Evolutionary conservation across 352 stramenopile genomes (phyloP), one percentile per base, ranked within the genome.

Genomic region (Globisporangium irregulare): DNA sequence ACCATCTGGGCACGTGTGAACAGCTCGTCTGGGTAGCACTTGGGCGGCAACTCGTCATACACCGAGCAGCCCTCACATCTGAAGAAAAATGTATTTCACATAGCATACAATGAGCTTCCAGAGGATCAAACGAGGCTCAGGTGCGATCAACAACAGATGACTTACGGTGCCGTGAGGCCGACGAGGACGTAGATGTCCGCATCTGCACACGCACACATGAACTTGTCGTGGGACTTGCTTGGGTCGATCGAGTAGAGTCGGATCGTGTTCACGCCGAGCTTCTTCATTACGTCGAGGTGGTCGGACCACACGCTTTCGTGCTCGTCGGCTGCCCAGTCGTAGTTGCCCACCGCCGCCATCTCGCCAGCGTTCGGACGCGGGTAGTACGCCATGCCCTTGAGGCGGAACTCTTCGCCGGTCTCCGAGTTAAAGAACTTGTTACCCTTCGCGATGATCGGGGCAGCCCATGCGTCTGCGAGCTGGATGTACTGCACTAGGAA

Each of bases 151-250:
- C 38, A 46, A 46, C 1, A 6, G 12, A 20, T 6, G 22, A 59
- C 69, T 36, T 80, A 91, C 41, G 82, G 72, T 10, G 86, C 86
- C 0, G 75, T 69, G 68, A 94, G 80, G 43, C 82, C 86, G 2
- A 94, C 63, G 15, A 88, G 76, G 25, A 90, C 78, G 73, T 94
- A 94, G 67, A 94, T 94, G 5, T 82, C 84, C 1, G 76, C 74
- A n/a, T 91, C 63, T 2, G 80, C 78, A 29, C 70, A 84, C 34
- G 80, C 82, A 54, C 84, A 92, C 84, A 92, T 92, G 73, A 92
- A 92, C 59, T 91, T 86, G 79, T 91, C 84, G 67, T 92, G 84
- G 8, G 73, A 67, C 60, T 76, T 77, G 66, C 72, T 75, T 18
- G 84, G 82, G 67, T 92, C 79, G 5, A 92, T 70, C 3, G 79